Base-by-base conservation (phyloP, 2,329 filamentous ascomycete species). In the Fusarium duplospermum region DNA sequence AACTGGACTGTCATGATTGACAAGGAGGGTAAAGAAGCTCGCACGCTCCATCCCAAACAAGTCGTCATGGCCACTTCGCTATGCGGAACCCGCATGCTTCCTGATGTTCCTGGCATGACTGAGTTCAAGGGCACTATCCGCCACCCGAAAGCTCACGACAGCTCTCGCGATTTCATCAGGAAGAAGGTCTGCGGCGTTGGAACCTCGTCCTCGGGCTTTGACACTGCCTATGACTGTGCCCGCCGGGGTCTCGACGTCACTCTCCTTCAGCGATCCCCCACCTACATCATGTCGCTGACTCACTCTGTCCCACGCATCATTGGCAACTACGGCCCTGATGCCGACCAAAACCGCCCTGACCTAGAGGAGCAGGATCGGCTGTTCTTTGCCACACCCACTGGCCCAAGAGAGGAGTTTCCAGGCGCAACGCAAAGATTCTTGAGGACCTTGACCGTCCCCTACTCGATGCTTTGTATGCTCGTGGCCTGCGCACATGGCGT, bases 331-430 rank as follows among this genome's bases (percentile, higher is more conserved):
- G 73, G 65, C 27, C 73, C 73, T 13, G 62, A 67, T 18, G 29
- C 50, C 3, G 40, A 74, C 9, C 62, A 88, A 73, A 87, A 88
- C 62, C 78, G 89, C 18, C 90, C 90, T 0, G 71, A 75, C 2
- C 86, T 92, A 74, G 86, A 86, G 33, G 89, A 74, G 88, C 6
- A 82, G 86, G 70, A 84, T 84, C 18, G 78, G 68, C 4, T 92
- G 80, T 85, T 3, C 79, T 91, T 62, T 89, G 88, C 78, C 89
- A 92, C 70, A 86, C 86, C 59, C 75, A 82, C 80, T 22, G 90
- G 90, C 0, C 86, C 88, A 1, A 86, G 89, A 76, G 84, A 69
- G 38, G 74, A 73, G 36, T 58, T 73, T 14, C 20, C 18, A 36
- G 62, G 14, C 64, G 71, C 40, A 69, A 59, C 20, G 71, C 69